Evolutionary conservation across 176 grass and related monocot species (phyloP), one percentile per base, ranked within the genome.

Genomic region (Saccharum spontaneum): DNA sequence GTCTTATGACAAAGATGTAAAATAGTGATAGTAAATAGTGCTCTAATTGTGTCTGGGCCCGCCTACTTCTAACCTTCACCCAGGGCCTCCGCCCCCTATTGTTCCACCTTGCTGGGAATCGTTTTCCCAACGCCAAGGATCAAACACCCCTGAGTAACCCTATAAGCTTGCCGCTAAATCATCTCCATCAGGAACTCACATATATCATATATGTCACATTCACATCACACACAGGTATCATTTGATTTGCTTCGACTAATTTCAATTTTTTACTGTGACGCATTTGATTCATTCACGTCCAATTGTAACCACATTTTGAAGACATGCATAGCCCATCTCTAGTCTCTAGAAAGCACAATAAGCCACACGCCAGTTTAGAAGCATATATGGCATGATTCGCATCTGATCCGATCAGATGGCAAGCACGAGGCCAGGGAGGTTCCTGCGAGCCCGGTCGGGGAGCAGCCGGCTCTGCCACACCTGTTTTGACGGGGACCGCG

Each of bases 361-460:
- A 33, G 36, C 15, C 30, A 28, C 3, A 41, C 11, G 22, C 38
- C 69, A 71, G 10, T 24, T 14, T 2, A 24, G 17, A 43, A 39
- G 10, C 69, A 49, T 43, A 71, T 43, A 24, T 43, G 10, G 5
- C 23, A 16, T 30, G 71, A 73, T 73, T 73, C 71, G 71, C 71
- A 73, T 79, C n/a, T 23, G 54, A 71, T 62, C 1, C 44, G 14
- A 2, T 94, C 81, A 94, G 75, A 94, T 92, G 17, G 92, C 84
- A 55, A 94, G 90, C 60, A 94, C 89, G 16, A 94, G 87, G 23
- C 80, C 92, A 20, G 92, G 92, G 23, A 94, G 90, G 5, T 91
- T 87, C 84, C 70, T 90, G 9, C 74, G 70, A 31, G 48, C 73
- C 60, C 64, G 12, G 83, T 89, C 87, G 1, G 87, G 82, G 7